Conservation (phyloP, 2,329 filamentous ascomycete genomes). For the Catunica adiposa region DNA sequence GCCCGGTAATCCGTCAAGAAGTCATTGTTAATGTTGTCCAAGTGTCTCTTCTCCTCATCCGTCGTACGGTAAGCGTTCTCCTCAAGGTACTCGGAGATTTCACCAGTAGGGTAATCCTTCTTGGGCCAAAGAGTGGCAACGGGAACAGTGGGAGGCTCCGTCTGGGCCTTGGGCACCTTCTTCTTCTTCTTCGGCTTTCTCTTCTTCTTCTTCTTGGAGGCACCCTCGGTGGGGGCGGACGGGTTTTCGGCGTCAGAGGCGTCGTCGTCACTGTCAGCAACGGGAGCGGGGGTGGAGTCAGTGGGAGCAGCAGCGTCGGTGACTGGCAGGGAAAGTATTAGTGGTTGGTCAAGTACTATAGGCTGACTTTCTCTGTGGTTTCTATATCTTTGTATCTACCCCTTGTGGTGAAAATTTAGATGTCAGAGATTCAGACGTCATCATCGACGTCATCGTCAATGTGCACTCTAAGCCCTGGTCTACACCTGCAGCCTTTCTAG, state of each 20-base stretch:
- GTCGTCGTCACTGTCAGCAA: conserved; percentile 32
- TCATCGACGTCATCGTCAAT: neutral
- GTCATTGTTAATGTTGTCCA: conserved; percentile 61
- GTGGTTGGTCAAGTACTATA: neutral
- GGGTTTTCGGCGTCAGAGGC: conserved; percentile 19
- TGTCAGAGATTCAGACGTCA: neutral
- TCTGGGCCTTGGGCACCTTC: conserved; percentile 52
- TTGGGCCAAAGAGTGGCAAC: conserved; percentile 59
- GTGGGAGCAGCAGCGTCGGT: conserved; percentile 21
- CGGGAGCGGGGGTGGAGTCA: conserved; percentile 23
- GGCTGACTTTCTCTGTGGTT: neutral
- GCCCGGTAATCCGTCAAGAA: conserved; percentile 61
- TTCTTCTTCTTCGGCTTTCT: conserved; percentile 65
- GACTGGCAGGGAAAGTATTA: conserved; percentile 17
- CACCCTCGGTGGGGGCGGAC: conserved; percentile 1
- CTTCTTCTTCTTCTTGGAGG: conserved; percentile 53
- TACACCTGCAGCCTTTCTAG: neutral
- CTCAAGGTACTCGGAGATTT: conserved; percentile 61
- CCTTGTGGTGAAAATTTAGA: neutral
- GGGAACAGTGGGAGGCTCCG: conserved; percentile 58
- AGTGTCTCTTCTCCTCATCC: conserved; percentile 66
- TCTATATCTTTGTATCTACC: neutral
- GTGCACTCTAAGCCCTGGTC: neutral
- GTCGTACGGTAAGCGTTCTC: conserved; percentile 70
- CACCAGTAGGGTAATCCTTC: conserved; percentile 56